Base-by-base conservation (phyloP, 1,284 basidiomycete genomes). In the Tilletiopsis washingtonensis region DNA sequence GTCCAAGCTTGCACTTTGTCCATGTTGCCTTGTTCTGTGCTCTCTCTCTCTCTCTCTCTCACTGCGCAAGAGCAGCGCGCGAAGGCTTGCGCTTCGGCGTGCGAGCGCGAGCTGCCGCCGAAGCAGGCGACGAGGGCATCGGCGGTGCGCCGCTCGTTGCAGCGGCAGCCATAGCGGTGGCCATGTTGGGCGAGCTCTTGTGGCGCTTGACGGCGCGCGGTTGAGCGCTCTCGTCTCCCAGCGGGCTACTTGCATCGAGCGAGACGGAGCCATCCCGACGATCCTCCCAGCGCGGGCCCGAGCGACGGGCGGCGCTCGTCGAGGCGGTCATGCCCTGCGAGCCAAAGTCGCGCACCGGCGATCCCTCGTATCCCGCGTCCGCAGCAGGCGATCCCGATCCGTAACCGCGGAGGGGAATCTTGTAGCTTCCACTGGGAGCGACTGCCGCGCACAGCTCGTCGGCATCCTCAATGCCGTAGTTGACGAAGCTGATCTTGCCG, bases 401-500 rank as follows among this genome's bases (percentile, higher is more conserved):
- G 29, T 57, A 65, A 3, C 64, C 60, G 15, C 60, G 60, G 6
- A 69, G 47, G 3, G 67, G 65, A 17, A 66, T 58, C 45, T 71
- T 71, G 57, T 68, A 68, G 34, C 53, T 57, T 21, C 69, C 69
- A 41, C 57, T 61, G 1, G 69, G 69, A 9, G 69, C 66, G 0
- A 71, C 69, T 1, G 67, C 69, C 3, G 66, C 62, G 26, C 69
- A 71, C 21, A 71, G 59, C 51, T 70, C 69, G 29, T 70, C 64
- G 9, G 69, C 69, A 48, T 71, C 67, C 19, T 70, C 54, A 47
- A 71, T 61, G 12, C 69, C 69, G 43, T 69, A 71, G 56, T 71
- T 69, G 56, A 71, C 64, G 47, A 71, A 71, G 25, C 56, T 54
- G 21, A 70, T 47, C n/a, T 21, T 26, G 23, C 26, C 34, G 24